Conservation (phyloP, 2,329 filamentous ascomycete genomes). For the Fusarium ambrosium region DNA sequence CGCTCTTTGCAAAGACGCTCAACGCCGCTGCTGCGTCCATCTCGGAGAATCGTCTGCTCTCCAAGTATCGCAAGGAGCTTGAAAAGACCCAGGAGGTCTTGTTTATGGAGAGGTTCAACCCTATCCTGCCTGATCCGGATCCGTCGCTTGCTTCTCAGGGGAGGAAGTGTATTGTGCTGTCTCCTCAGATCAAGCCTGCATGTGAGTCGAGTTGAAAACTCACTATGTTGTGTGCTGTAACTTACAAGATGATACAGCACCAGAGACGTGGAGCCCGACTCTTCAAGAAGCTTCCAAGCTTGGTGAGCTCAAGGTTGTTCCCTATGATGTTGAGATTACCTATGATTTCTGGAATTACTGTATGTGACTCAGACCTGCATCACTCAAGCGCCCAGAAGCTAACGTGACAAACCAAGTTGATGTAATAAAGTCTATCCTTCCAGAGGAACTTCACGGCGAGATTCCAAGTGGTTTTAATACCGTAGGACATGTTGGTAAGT, state of each 20-base stretch:
- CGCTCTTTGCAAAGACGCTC: conserved; percentile 83
- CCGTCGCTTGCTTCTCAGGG: conserved; percentile 65
- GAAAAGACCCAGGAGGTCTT: conserved; percentile 76
- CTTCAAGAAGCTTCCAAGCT: conserved; percentile 77
- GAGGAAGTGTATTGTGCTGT: conserved; percentile 72
- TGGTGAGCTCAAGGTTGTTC: conserved; percentile 78
- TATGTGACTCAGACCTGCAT: conserved; percentile 55
- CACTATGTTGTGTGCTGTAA: background rate
- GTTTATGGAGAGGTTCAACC: conserved; percentile 71
- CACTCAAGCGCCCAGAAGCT: conserved; percentile 15
- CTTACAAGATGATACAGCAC: conserved; percentile 51
- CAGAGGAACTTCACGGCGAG: conserved; percentile 82
- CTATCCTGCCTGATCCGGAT: conserved; percentile 75
- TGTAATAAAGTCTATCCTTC: conserved; percentile 84
- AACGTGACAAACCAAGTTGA: conserved; percentile 69
- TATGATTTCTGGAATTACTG: conserved; percentile 91
- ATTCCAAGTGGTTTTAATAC: conserved; percentile 89
- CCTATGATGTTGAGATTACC: conserved; percentile 80
- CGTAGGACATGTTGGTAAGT: conserved; percentile 85
- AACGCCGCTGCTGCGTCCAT: conserved; percentile 84
- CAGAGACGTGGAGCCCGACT: conserved; percentile 80
- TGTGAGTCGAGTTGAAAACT: conserved; percentile 53
- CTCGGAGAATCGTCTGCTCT: conserved; percentile 80
- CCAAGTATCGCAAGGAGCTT: conserved; percentile 76
- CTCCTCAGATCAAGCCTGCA: conserved; percentile 66